A percentile compares a stretch with the other conserved stretches of the same genome.
Evolutionary conservation across 305 asterid species (phyloP).

Genomic region (Fraxinus nigra): DNA sequence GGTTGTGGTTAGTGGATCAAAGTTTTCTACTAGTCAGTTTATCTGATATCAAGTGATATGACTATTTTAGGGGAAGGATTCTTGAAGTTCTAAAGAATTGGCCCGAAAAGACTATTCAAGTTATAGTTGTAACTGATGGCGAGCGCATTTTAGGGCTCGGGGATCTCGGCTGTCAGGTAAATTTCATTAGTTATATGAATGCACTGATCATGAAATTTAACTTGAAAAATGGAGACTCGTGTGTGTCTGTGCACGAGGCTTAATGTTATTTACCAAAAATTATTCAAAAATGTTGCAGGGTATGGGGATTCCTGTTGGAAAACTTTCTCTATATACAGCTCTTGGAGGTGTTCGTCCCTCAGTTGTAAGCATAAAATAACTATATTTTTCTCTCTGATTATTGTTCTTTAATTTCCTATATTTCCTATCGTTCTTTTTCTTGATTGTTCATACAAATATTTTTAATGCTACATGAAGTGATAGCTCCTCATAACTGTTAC

Average conservation of each 20-base stretch:
- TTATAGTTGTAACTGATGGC: slow-evolving; percentile 94
- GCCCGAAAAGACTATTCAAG: slow-evolving; percentile 89
- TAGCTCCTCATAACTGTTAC: background rate
- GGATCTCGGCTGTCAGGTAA: slow-evolving; percentile 98
- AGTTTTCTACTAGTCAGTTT: slow-evolving; percentile 6
- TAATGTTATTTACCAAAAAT: slow-evolving; percentile 10
- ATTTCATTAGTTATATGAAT: background rate
- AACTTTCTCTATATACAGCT: slow-evolving; percentile 92
- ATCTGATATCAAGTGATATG: slow-evolving; percentile 12
- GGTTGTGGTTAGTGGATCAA: background rate
- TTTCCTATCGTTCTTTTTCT: background rate
- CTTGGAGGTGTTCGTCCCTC: slow-evolving; percentile 99
- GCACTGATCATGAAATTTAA: background rate
- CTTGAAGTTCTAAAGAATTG: slow-evolving; percentile 88
- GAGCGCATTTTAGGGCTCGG: slow-evolving; percentile 98
- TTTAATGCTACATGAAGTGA: background rate
- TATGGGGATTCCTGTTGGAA: slow-evolving; percentile 99
- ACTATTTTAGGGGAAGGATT: slow-evolving; percentile 63
- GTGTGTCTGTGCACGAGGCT: background rate
- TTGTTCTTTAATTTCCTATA: background rate
- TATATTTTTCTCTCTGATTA: slow-evolving; percentile 15
- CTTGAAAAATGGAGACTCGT: background rate
- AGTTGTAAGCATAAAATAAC: slow-evolving; percentile 54
- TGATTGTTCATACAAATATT: background rate
- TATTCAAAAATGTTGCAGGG: slow-evolving; percentile 55